Conservation (phyloP, 805 yeast genomes). For the Candida adriatica region DNA sequence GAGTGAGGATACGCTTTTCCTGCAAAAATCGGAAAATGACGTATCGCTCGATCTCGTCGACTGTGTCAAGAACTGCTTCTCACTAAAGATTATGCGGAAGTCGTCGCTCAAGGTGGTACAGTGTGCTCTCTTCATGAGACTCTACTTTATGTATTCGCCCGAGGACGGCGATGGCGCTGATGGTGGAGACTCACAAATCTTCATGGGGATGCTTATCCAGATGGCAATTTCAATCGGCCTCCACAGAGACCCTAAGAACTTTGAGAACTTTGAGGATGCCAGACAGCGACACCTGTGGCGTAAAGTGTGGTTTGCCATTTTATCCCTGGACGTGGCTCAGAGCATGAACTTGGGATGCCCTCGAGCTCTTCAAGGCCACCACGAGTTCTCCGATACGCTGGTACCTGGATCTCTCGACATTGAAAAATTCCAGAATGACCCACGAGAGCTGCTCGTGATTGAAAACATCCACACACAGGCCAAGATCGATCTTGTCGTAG, state of each 20-base stretch:
- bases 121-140: slow-evolving; percentile 49
- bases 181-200: slow-evolving; percentile 52
- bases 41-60: slow-evolving; percentile 35
- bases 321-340: slow-evolving; percentile 35
- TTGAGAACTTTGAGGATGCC: slow-evolving; percentile 35
- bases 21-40: slow-evolving; percentile 35
- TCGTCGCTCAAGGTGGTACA: slow-evolving; percentile 48
- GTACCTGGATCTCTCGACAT: slow-evolving; percentile 29
- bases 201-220: slow-evolving; percentile 50
- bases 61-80: slow-evolving; percentile 38
- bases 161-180: slow-evolving; percentile 53
- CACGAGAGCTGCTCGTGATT: slow-evolving; percentile 40
- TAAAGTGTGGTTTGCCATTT: slow-evolving; percentile 49
- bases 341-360: slow-evolving; percentile 36
- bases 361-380: slow-evolving; percentile 30
- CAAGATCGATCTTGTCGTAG: slow-evolving; percentile 37
- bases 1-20: slow-evolving; percentile 11
- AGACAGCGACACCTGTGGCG: slow-evolving; percentile 44
- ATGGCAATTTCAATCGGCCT: slow-evolving; percentile 64
- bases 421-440: slow-evolving; percentile 22
- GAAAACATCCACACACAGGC: slow-evolving; percentile 40
- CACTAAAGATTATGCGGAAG: slow-evolving; percentile 35
- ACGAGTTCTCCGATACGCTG: slow-evolving; percentile 36
- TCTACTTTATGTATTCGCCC: slow-evolving; percentile 50
- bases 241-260: slow-evolving; percentile 58